These are phyloP conservation scores for Chlorencoelia australis DNA, from an alignment of 2,329 filamentous ascomycete species.

Conservation along the genomic window DNA sequence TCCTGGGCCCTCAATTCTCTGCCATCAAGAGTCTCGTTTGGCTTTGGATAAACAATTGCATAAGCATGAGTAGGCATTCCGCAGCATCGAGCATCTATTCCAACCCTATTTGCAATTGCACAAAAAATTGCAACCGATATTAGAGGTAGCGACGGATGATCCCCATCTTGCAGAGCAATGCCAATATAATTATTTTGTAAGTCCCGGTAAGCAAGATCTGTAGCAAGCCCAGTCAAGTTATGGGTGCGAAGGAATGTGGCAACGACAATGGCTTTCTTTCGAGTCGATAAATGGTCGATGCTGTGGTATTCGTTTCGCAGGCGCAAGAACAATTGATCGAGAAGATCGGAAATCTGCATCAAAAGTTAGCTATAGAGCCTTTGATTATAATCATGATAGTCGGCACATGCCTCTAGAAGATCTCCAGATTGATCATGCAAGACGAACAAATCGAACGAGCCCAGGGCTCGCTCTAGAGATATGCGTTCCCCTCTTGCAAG, in stretches of 20 bases:
- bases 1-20: constrained; percentile 29
- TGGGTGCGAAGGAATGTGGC: constrained; percentile 58
- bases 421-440: constrained; percentile 64
- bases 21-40: constrained; percentile 51
- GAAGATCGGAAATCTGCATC: constrained; percentile 45
- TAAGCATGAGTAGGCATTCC: constrained; percentile 81
- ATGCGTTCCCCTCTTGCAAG: constrained; percentile 40
- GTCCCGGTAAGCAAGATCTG: constrained; percentile 59
- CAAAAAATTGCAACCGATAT: constrained; percentile 84
- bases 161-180: constrained; percentile 60
- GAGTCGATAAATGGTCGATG: constrained; percentile 47
- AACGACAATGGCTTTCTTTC: constrained; percentile 57
- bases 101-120: constrained; percentile 62
- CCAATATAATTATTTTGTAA: constrained; percentile 84
- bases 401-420: constrained; percentile 47
- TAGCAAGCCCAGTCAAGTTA: constrained; percentile 61
- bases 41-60: constrained; percentile 57
- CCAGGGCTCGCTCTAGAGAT: constrained; percentile 63
- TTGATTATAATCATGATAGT: too few species aligned
- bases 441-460: constrained; percentile 84
- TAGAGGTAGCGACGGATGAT: constrained; percentile 74
- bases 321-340: constrained; percentile 52
- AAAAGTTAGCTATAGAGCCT: neutral
- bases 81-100: constrained; percentile 67
- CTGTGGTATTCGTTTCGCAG: constrained; percentile 44